Evolutionary conservation across 1,284 basidiomycete genomes (phyloP), one percentile per base, ranked within the genome.

Genomic region (Fomitopsis schrenkii): DNA sequence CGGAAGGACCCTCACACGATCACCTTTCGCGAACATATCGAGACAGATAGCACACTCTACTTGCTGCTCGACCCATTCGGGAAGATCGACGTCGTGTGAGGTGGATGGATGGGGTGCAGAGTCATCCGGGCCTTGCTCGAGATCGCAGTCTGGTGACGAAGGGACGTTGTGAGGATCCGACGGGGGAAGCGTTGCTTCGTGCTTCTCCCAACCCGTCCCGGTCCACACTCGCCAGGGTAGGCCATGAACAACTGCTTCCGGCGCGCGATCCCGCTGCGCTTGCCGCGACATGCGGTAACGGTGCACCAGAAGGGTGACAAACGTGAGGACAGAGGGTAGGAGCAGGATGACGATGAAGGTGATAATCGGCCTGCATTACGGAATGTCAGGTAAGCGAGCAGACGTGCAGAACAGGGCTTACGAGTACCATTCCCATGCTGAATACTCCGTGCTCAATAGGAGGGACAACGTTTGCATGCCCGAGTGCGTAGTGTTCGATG

Each of bases 31-130:
- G 68, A 97, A 97, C 66, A 90, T 86, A 64, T 84, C 90, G 65
- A 97, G 81, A 72, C 95, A 97, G 64, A 97, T 96, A 12, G 94
- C 91, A 70, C 95, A 97, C 72, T 97, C 93, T 50, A 78, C 69
- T 68, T 93, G 90, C 6, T 79, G 74, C 66, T 88, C 86, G 62
- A 88, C 91, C 91, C 90, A 93, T 6, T 87, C 83, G 59, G 84
- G 83, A 33, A 72, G 68, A 28, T 72, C 69, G 6, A 68, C 68
- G 40, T 68, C 70, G 26, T 66, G 67, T 6, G 68, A 68, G 1
- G 69, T 65, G 5, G 67, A 70, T 5, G 69, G 62, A 12, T 59
- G 59, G 0, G 67, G 60, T 22, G 26, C 68, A 9, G 64, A 36
- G 19, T 64, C 63, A 22, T 61, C 52, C 26, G 64, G 50, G 36